phyloP scores from a whole-genome alignment of 2,329 filamentous ascomycete genomes.

The Lecanicillium sp. region DNA sequence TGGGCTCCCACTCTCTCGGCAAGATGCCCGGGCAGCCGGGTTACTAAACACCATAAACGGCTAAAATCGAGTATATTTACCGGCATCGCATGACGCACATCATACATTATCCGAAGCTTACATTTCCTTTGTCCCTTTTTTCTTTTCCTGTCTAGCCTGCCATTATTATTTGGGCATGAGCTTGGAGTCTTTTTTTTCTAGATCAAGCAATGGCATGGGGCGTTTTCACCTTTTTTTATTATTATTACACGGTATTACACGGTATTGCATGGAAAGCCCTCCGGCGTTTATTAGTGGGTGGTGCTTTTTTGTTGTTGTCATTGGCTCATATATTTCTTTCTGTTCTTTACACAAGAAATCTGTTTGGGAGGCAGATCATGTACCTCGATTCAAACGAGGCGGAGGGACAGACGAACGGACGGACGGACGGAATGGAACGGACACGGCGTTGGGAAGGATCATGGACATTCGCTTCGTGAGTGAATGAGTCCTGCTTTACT shows the following conservation, averaged over 20 bases:
- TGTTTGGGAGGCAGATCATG: background rate
- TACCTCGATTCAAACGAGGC: background rate
- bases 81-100: background rate
- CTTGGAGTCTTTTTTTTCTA: slow-evolving; percentile 3
- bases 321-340: too few species aligned
- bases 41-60: slow-evolving; percentile 33
- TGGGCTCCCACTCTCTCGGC: slow-evolving; percentile 42
- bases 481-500: slow-evolving; percentile 10
- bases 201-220: slow-evolving; percentile 6
- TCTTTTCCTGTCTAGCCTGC: background rate
- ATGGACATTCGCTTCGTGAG: slow-evolving; percentile 12
- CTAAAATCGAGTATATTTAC: background rate
- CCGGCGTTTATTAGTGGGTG: background rate
- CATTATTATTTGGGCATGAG: slow-evolving; percentile 5
- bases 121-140: slow-evolving; percentile 12
- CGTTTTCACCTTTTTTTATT: background rate
- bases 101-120: slow-evolving; percentile 2
- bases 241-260: background rate
- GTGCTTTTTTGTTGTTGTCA: background rate
- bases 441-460: slow-evolving; percentile 5
- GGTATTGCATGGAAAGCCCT: too few species aligned
- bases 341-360: background rate
- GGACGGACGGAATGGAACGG: too few species aligned
- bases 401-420: too few species aligned
- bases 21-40: slow-evolving; percentile 52